Evolutionary conservation across 2,329 filamentous ascomycete genomes (phyloP), one percentile per base, ranked within the genome.

Genomic region (Penicillium sp.): DNA sequence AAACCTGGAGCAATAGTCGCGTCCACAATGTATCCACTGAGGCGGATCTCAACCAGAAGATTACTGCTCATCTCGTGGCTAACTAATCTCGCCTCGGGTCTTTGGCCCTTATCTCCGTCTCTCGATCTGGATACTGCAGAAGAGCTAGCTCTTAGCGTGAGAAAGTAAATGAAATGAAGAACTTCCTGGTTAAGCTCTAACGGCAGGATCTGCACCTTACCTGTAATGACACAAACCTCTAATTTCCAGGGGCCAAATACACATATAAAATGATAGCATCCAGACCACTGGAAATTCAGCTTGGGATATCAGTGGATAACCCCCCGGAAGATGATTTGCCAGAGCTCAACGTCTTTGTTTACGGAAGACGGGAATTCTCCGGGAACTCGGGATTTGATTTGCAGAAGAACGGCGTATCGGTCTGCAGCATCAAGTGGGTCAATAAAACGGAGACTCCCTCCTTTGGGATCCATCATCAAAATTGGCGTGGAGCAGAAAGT

Each of bases 361-460:
- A 47, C 27, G 53, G 35, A 43, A 25, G 23, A 26, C 25, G 49
- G 51, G 25, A 56, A 46, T 57, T 61, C 59, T 51, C 58, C 56
- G 60, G 47, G 33, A 18, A 6, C 25, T 59, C 62, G 62, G 62
- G 58, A 62, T 64, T 63, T 62, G 58, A 62, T 64, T 63, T 62
- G 57, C 23, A 46, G 46, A 23, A 22, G 40, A 52, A 51, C 49
- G 49, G 43, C 33, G 47, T 35, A 26, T 31, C 35, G 8, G n/a
- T 40, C 37, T 40, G 37, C 18, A 40, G 37, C 4, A 22, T 40
- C 29, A 33, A 53, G 61, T 62, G 58, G 59, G 56, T 57, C 55
- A 18, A 46, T 14, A 49, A 44, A 45, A 48, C 56, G 50, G 48
- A 54, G n/a, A 54, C 35, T 46, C 35, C 22, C 41, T 55, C 22